Conservation (phyloP, 164 flowering plant species). For the Buxus sempervirens region DNA sequence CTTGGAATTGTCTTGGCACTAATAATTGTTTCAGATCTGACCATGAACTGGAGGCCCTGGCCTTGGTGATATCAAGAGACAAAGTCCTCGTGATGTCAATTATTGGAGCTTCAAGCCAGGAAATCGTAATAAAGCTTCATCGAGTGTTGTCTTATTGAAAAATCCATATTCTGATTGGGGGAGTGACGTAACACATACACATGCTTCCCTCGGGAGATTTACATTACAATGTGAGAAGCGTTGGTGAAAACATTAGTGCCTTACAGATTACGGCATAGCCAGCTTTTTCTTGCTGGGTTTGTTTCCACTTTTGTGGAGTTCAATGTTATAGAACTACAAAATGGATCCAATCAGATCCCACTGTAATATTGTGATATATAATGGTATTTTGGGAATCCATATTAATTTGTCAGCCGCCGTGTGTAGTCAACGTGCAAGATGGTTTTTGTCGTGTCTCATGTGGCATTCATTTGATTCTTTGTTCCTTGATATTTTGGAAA, state of each 20-base stretch:
- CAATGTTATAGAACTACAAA: constrained; percentile 21
- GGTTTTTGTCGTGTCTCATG: not conserved
- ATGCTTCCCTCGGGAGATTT: constrained; percentile 11
- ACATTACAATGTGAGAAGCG: not conserved
- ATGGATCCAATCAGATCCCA: constrained; percentile 11
- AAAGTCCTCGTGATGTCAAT: not conserved
- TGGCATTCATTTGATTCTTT: too few species aligned
- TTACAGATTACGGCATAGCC: constrained; percentile 18
- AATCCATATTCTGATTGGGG: constrained; percentile 17
- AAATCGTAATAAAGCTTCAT: constrained; percentile 14
- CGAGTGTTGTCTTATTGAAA: constrained; percentile 1
- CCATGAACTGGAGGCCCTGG: constrained; percentile 6
- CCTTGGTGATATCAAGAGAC: too few species aligned
- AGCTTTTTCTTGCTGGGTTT: constrained; percentile 12
- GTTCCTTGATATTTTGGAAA: too few species aligned
- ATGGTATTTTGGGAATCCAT: constrained; percentile 7
- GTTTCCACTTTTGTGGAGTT: constrained; percentile 14
- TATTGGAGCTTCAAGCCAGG: constrained; percentile 17
- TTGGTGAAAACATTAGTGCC: constrained; percentile 14
- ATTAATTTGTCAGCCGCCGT: constrained; percentile 5
- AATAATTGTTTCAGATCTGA: constrained; percentile 29
- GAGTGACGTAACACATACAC: constrained; percentile 1
- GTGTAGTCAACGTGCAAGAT: not conserved
- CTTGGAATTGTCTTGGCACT: constrained; percentile 21
- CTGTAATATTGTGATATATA: constrained; percentile 19